phyloP scores from a whole-genome alignment of 495 filamentous ascomycete species.

The Penicillium coprophilum region DNA sequence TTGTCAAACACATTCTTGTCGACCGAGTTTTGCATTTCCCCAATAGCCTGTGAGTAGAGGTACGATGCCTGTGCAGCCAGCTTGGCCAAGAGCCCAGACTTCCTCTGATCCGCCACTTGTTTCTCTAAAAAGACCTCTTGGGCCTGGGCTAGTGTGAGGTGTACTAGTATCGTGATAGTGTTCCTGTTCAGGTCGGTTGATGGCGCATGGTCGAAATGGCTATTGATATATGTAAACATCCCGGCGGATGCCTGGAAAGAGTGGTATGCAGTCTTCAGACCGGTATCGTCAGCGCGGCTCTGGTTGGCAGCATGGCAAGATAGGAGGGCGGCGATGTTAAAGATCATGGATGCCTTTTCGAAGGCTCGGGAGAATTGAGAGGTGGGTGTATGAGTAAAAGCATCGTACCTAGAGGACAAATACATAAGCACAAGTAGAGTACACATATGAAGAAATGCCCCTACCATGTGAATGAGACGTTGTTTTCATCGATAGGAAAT shows the following conservation, averaged over 20 bases:
- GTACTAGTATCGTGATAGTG: constrained; percentile 91
- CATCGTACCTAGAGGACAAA: constrained; percentile 78
- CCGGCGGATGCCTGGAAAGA: constrained; percentile 97
- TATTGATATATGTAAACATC: constrained; percentile 99
- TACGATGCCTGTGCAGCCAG: constrained; percentile 86
- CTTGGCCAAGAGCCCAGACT: constrained; percentile 88
- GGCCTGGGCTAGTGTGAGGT: constrained; percentile 88
- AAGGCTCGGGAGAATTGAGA: constrained; percentile 95
- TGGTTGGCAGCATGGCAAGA: constrained; percentile 95
- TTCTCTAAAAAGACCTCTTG: constrained; percentile 98
- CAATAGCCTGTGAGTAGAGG: constrained; percentile 81
- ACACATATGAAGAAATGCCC: constrained; percentile 10
- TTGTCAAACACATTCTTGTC: constrained; percentile 91
- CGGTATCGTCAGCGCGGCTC: constrained; percentile 84
- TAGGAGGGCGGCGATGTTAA: constrained; percentile 97
- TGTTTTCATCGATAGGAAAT: constrained; percentile 97
- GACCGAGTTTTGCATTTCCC: constrained; percentile 91
- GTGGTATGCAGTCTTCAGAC: constrained; percentile 94
- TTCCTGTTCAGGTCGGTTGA: constrained; percentile 92
- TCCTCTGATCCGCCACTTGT: constrained; percentile 89
- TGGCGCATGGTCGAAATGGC: constrained; percentile 96
- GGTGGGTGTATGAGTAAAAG: constrained; percentile 94
- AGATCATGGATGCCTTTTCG: constrained; percentile 98
- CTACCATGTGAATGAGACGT: constrained; percentile 98
- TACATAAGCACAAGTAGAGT: neutral